Evolutionary conservation across 768 basidiomycete species (phyloP).

Genomic region (Psilocybe cyanescens): DNA sequence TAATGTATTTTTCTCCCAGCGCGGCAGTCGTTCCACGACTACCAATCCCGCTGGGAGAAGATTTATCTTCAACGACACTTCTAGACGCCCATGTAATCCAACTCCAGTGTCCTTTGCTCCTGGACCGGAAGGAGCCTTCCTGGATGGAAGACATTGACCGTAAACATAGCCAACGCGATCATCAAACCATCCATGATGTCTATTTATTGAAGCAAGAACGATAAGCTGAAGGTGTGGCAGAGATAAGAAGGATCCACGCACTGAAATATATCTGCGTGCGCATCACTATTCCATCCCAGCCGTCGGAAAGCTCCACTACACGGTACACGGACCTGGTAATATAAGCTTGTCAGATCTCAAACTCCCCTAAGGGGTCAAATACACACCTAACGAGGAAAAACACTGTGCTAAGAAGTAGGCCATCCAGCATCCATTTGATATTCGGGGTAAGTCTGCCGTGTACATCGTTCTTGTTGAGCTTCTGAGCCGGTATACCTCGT

Average conservation of each 20-base stretch:
- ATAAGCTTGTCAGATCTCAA: background rate
- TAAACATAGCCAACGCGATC: background rate
- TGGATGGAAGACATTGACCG: background rate
- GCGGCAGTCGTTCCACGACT: too few species aligned
- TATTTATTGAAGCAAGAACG: background rate
- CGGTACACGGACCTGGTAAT: background rate
- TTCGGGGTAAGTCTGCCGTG: slow-evolving; percentile 5
- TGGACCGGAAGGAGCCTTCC: background rate
- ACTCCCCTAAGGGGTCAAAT: background rate
- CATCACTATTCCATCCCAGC: background rate
- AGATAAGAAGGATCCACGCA: background rate
- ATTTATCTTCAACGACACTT: too few species aligned
- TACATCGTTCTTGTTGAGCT: background rate
- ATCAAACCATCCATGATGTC: background rate
- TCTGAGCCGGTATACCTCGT: background rate
- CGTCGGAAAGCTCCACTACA: background rate
- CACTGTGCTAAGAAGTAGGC: slow-evolving; percentile 10
- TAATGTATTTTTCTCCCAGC: too few species aligned
- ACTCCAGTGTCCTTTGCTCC: background rate
- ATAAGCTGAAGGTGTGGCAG: too few species aligned
- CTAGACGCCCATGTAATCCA: too few species aligned
- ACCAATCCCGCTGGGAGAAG: too few species aligned
- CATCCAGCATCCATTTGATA: slow-evolving; percentile 12
- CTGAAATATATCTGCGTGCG: background rate
- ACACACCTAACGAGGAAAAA: slow-evolving; percentile 21